phyloP scores from a whole-genome alignment of 202 grass and related monocot genomes.

The Panicum virgatum region DNA sequence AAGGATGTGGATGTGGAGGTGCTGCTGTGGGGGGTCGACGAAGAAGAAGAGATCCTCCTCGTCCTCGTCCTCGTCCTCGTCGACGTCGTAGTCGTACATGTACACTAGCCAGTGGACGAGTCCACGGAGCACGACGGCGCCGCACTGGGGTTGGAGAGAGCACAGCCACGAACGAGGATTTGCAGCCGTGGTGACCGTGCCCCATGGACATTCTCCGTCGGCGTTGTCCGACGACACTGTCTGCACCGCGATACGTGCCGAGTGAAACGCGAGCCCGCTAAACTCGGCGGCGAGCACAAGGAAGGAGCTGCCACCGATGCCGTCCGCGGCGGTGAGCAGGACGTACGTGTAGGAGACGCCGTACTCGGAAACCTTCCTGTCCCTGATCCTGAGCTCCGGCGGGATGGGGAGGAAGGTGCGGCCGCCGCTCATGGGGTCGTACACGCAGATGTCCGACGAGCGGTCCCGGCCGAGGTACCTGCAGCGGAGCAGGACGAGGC shows the following conservation, averaged over 20 bases:
- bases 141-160: neutral
- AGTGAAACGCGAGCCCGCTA: neutral
- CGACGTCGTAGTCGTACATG: neutral
- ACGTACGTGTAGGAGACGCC: neutral
- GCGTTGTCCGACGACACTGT: neutral
- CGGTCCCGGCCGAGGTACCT: neutral
- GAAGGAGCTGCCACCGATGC: neutral
- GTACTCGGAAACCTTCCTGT: neutral
- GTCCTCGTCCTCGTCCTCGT: too few relatives aligned
- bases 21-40: too few relatives aligned
- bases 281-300: neutral
- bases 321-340: slow-evolving; percentile 1
- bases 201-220: neutral
- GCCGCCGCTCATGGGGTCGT: neutral
- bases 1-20: neutral
- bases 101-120: neutral
- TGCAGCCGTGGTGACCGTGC: neutral
- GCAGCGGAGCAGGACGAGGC: neutral
- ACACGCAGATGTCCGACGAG: neutral
- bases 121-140: neutral
- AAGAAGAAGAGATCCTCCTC: too few relatives aligned
- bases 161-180: too few relatives aligned
- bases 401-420: neutral
- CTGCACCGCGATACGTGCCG: neutral
- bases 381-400: neutral